Evolutionary conservation across 345 rosid genomes (phyloP).

Genomic region (Hibiscus mutabilis): DNA sequence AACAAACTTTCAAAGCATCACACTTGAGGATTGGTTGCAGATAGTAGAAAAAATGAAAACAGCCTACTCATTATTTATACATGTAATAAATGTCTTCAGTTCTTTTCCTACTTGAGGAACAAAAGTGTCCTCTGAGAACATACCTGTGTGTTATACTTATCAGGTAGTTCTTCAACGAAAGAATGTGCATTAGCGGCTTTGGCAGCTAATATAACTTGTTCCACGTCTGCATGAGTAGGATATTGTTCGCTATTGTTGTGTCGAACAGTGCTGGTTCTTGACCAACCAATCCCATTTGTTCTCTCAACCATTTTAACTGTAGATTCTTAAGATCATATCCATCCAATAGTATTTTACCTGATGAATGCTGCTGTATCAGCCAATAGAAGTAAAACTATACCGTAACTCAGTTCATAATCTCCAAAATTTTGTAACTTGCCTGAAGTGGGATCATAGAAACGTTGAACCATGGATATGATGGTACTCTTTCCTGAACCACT

Average conservation of each 20-base stretch:
- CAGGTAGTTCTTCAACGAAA: conserved; percentile 50
- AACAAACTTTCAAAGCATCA: conserved; percentile 9
- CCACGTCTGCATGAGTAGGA: conserved; percentile 48
- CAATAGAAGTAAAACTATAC: not conserved
- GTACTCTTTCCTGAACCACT: conserved; percentile 96
- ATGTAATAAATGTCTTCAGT: not conserved
- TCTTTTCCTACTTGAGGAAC: not conserved
- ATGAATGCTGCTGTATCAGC: conserved; percentile 1
- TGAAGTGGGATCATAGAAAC: conserved; percentile 77
- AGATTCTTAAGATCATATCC: conserved; percentile 54
- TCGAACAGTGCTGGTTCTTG: conserved; percentile 89
- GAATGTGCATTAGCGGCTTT: conserved; percentile 80
- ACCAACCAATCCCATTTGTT: conserved; percentile 82
- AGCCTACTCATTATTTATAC: not conserved
- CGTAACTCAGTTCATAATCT: not conserved
- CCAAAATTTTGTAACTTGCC: conserved; percentile 25
- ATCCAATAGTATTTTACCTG: conserved; percentile 61
- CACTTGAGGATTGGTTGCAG: not conserved
- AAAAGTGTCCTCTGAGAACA: not conserved
- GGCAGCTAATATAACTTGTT: conserved; percentile 54
- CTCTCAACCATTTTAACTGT: conserved; percentile 66
- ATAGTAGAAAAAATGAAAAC: not conserved
- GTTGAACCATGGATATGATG: conserved; percentile 71
- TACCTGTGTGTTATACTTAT: conserved; percentile 73
- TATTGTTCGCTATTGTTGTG: conserved; percentile 59